phyloP scores from a whole-genome alignment of 495 filamentous ascomycete genomes.

The Penicillium samsonianum region DNA sequence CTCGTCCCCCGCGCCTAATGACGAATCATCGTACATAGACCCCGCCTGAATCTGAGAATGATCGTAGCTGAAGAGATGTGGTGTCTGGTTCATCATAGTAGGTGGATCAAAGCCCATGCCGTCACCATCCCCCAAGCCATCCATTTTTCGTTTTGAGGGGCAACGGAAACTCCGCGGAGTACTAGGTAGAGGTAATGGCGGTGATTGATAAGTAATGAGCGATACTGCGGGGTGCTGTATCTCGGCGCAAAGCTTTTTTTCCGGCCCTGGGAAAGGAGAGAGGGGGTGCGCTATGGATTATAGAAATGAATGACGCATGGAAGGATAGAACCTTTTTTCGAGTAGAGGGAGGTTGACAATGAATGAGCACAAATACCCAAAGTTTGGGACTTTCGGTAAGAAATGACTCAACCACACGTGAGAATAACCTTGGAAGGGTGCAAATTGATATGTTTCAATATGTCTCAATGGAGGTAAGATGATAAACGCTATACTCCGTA shows the following conservation, averaged over 20 bases:
- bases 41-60: slow-evolving; percentile 59
- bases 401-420: slow-evolving; percentile 2
- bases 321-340: not conserved
- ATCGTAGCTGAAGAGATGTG: slow-evolving; percentile 72
- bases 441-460: not conserved
- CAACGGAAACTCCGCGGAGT: slow-evolving; percentile 27
- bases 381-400: not conserved
- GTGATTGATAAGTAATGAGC: slow-evolving; percentile 19
- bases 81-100: slow-evolving; percentile 60
- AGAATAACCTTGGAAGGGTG: not conserved
- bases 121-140: slow-evolving; percentile 45
- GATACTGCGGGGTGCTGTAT: slow-evolving; percentile 25
- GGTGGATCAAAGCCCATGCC: slow-evolving; percentile 48
- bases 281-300: slow-evolving; percentile 1
- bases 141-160: slow-evolving; percentile 33
- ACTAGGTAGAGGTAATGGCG: slow-evolving; percentile 24
- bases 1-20: slow-evolving; percentile 58
- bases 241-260: slow-evolving; percentile 5
- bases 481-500: not conserved
- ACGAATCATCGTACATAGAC: slow-evolving; percentile 61
- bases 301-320: slow-evolving; percentile 26
- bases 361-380: not conserved
- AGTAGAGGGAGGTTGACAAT: not conserved
- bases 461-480: not conserved
- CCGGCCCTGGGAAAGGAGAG: not conserved